Base-by-base conservation (phyloP, 1,284 basidiomycete species). In the Porogramme epimiltina region DNA sequence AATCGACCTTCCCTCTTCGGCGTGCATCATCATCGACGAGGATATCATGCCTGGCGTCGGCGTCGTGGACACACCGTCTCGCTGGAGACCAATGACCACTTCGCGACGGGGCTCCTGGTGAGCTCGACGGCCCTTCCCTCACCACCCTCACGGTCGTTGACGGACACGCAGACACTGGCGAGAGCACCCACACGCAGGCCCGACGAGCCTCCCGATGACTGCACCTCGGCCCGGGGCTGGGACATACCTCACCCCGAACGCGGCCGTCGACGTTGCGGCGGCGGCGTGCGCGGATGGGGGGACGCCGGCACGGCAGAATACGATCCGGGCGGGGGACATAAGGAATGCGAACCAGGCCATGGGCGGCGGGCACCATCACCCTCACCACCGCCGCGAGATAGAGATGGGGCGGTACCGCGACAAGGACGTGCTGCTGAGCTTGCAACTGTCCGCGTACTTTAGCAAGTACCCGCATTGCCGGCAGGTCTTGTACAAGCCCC, bases 391-490 rank as follows among this genome's bases (percentile, higher is more conserved):
- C 26, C 62, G 69, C 34, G 72, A 76, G 43, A 28, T 61, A 3
- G 77, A 79, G 34, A 66, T 77, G 0, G 85, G 86, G 0, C 84
- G 82, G 19, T 98, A 95, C 71, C 84, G 93, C 25, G 95, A 99
- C 66, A 95, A 98, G 66, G 95, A 98, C 62, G 94, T 99, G 0
- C 74, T 99, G 3, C 81, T 97, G 16, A 86, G 89, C 22, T 74
- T 99, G 15, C 96, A 99, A 70, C 82, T 99, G 1, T 78, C 99
- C 0, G 97, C 97, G 6, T 99, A 99, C 66, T 78, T 99, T 20
- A 95, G 91, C 73, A 99, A 99, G 70, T 99, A 99, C 68, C 93
- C 96, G 0, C 96, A 99, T 70, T 95, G 99, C 3, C 80, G 96
- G n/a, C 88, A 95, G 60, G 92, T 95, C 5, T 98, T 99, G 69